Conservation (phyloP, 495 filamentous ascomycete genomes). For the Penicillium longicatenatum region DNA sequence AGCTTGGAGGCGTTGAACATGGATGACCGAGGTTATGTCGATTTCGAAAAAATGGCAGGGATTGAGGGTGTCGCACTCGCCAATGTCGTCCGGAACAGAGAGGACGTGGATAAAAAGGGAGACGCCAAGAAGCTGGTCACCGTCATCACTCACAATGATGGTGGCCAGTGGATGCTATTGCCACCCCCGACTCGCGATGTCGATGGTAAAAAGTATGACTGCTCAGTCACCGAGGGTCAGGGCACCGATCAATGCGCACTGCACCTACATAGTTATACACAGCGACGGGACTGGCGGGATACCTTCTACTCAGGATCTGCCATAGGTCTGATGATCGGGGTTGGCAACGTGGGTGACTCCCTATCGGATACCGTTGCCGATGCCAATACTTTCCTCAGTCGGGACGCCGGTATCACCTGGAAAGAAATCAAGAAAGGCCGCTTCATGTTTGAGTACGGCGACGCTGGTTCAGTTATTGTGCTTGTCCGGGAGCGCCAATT, state of each 20-base stretch:
- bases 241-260: constrained; percentile 72
- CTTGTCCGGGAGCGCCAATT: constrained; percentile 66
- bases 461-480: constrained; percentile 88
- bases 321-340: constrained; percentile 86
- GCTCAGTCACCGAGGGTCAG: constrained; percentile 52
- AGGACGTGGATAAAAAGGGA: constrained; percentile 59
- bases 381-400: constrained; percentile 83
- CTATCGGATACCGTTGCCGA: constrained; percentile 52
- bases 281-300: constrained; percentile 74
- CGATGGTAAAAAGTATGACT: constrained; percentile 69
- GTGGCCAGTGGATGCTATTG: constrained; percentile 78
- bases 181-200: constrained; percentile 66
- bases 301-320: constrained; percentile 87
- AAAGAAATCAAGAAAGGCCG: constrained; percentile 77
- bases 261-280: constrained; percentile 93
- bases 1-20: constrained; percentile 78
- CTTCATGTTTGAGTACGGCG: constrained; percentile 92
- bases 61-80: constrained; percentile 87
- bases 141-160: constrained; percentile 95
- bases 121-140: constrained; percentile 79
- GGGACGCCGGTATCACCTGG: constrained; percentile 89
- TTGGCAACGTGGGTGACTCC: constrained; percentile 84
- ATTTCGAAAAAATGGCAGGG: constrained; percentile 94
- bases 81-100: constrained; percentile 78
- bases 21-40: constrained; percentile 73